A percentile compares a stretch with the other conserved stretches of the same genome.
Evolutionary conservation across 1,139 yeast genomes (phyloP).

Genomic region (Hansenula sp.): DNA sequence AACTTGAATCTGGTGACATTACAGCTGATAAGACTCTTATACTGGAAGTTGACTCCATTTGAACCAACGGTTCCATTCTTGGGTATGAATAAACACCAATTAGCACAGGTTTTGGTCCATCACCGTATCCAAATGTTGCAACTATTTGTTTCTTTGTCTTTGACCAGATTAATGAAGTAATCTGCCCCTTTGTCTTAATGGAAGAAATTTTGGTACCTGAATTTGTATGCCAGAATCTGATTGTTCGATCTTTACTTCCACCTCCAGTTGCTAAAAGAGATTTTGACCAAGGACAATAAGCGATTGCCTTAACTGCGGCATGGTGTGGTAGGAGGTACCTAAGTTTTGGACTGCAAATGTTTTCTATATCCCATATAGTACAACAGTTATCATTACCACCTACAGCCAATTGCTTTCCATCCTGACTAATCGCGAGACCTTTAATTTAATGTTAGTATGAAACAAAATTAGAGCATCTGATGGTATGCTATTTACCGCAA

Average conservation of each 20-base stretch:
- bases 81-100: constrained; percentile 67
- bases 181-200: constrained; percentile 60
- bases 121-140: constrained; percentile 80
- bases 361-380: constrained; percentile 57
- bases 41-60: constrained; percentile 47
- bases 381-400: constrained; percentile 77
- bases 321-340: constrained; percentile 49
- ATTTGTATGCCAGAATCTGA: constrained; percentile 76
- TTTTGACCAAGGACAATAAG: constrained; percentile 78
- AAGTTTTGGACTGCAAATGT: constrained; percentile 36
- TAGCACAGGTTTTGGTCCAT: constrained; percentile 37
- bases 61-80: constrained; percentile 41
- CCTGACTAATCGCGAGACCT: constrained; percentile 52
- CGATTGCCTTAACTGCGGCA: constrained; percentile 80
- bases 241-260: constrained; percentile 67
- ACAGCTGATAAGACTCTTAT: constrained; percentile 63
- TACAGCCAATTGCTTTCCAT: constrained; percentile 49
- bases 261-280: constrained; percentile 78
- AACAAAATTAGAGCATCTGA: background rate
- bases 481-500: constrained; percentile 43
- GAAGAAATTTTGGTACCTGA: constrained; percentile 66
- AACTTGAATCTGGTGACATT: constrained; percentile 55
- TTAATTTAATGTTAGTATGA: constrained; percentile 12
- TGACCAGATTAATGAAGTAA: constrained; percentile 81
- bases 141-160: constrained; percentile 53